Evolutionary conservation across 192 early-diverging fungal genomes (phyloP).

Genomic region (Podila verticillata): DNA sequence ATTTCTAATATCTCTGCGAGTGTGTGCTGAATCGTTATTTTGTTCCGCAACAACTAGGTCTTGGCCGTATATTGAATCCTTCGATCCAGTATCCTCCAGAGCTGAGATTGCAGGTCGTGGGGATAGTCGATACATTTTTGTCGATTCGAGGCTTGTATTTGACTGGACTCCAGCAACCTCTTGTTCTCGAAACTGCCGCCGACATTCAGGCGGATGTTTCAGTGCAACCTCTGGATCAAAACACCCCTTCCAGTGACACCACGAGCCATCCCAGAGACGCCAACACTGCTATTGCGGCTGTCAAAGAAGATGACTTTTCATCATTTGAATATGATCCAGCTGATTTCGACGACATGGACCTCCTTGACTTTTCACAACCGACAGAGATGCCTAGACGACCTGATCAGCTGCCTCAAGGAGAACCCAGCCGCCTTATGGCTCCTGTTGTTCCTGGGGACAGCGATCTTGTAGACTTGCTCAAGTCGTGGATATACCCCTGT

Average conservation of each 20-base stretch:
- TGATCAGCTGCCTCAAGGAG: background rate
- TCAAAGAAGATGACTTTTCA: constrained; percentile 17
- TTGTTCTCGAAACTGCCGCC: no score
- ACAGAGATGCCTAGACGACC: background rate
- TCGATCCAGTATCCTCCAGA: constrained; percentile 1
- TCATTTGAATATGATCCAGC: constrained; percentile 24
- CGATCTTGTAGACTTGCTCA: background rate
- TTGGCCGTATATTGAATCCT: constrained; percentile 14
- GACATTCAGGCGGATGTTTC: no score
- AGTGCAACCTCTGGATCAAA: no score
- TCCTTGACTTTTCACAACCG: constrained; percentile 2
- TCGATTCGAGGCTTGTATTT: background rate
- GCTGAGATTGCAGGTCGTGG: constrained; percentile 12
- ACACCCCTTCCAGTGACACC: no score
- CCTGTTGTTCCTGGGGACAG: constrained; percentile 8
- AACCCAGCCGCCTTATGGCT: background rate
- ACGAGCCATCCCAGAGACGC: no score
- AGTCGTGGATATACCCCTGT: constrained; percentile 30
- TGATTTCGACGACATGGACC: constrained; percentile 15
- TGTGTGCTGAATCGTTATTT: no score
- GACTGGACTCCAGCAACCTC: background rate
- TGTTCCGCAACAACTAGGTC: constrained; percentile 10
- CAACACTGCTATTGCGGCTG: no score
- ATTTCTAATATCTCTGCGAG: no score
- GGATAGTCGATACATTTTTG: constrained; percentile 20